phyloP scores from a whole-genome alignment of 2,329 filamentous ascomycete genomes.

The Pseudogymnoascus sp. region DNA sequence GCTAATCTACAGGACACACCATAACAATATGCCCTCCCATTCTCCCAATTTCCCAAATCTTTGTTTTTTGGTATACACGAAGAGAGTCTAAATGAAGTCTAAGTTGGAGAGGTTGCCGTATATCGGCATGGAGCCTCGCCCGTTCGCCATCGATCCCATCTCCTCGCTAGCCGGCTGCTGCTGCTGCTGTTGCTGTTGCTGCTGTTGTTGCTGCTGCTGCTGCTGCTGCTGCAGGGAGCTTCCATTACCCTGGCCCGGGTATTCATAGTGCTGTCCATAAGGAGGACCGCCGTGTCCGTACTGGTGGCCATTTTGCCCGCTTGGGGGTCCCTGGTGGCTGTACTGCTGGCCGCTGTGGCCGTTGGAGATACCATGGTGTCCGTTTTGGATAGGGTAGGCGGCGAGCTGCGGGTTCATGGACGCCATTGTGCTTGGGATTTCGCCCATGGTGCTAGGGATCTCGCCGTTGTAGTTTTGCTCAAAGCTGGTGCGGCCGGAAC shows the following conservation, averaged over 20 bases:
- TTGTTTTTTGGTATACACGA: constrained; percentile 1
- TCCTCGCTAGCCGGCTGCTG: constrained; percentile 13
- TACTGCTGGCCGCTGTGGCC: constrained; percentile 2
- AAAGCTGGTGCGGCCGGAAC: constrained; percentile 34
- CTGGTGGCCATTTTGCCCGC: background rate
- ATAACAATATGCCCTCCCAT: background rate
- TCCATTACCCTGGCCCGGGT: constrained; percentile 26
- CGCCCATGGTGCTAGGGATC: constrained; percentile 49
- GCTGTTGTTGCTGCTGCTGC: constrained; percentile 18
- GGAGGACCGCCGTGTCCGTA: constrained; percentile 47
- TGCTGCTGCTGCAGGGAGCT: constrained; percentile 21
- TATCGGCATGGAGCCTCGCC: constrained; percentile 42
- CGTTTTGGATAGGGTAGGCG: constrained; percentile 55
- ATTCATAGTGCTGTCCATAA: constrained; percentile 30
- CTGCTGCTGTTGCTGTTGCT: constrained; percentile 18
- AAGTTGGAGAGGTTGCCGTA: constrained; percentile 7
- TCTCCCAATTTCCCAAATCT: background rate
- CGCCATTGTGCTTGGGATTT: constrained; percentile 27
- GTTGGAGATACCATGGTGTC: constrained; percentile 40
- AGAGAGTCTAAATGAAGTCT: constrained; percentile 5
- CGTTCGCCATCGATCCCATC: constrained; percentile 20
- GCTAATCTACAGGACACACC: constrained; percentile 8
- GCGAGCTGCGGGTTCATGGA: constrained; percentile 52
- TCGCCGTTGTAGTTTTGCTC: constrained; percentile 51
- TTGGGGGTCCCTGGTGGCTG: background rate